Conservation (phyloP, 306 rosid genomes). For the cucumber (Cucumis sativus) region DNA sequence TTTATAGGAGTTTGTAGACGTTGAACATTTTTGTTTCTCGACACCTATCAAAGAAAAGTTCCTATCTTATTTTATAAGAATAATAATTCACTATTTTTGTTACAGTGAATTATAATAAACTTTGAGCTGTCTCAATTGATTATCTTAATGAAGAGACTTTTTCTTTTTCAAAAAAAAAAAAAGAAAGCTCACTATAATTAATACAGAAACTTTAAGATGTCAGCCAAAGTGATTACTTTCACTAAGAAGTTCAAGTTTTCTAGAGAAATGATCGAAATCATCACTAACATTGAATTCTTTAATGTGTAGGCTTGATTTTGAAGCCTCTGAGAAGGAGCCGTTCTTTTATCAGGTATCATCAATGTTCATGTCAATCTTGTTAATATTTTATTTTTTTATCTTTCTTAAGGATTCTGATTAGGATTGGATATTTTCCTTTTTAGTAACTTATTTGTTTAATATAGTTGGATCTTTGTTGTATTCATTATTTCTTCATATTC, state of each 20-base stretch:
- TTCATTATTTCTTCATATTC: background rate
- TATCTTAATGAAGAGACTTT: no score
- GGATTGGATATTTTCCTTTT: background rate
- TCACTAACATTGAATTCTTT: background rate
- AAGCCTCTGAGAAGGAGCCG: constrained; percentile 54
- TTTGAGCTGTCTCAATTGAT: no score
- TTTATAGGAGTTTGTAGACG: background rate
- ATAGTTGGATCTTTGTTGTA: background rate
- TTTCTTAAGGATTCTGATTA: background rate
- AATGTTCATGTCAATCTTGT: background rate
- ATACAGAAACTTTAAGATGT: background rate
- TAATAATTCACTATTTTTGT: no score
- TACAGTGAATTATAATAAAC: no score
- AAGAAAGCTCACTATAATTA: no score
- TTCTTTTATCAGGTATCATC: constrained; percentile 67
- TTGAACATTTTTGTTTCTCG: background rate
- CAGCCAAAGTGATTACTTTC: background rate
- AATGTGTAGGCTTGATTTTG: constrained; percentile 62
- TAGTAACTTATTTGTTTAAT: background rate
- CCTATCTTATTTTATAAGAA: background rate
- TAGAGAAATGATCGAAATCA: background rate
- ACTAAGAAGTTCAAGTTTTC: background rate
- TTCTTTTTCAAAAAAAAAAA: no score
- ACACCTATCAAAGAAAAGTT: background rate
- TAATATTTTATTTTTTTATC: background rate